Conservation (phyloP, 495 filamentous ascomycete genomes). For the Neurospora tetraspora region DNA sequence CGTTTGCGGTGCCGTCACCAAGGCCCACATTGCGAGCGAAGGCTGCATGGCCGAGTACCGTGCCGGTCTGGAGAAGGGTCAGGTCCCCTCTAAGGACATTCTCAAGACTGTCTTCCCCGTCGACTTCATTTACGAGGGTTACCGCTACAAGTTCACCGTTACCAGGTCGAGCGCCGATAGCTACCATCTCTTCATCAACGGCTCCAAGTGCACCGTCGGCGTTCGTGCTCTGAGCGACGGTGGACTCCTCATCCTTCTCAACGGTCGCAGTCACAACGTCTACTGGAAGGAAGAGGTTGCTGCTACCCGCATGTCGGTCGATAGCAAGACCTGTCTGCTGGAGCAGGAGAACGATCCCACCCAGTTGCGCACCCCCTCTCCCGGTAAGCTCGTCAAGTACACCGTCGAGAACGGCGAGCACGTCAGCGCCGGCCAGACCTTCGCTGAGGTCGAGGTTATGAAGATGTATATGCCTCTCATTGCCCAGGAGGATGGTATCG, state of each 20-base stretch:
- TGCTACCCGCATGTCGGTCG: conserved; percentile 89
- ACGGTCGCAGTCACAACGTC: conserved; percentile 88
- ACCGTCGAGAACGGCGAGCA: conserved; percentile 95
- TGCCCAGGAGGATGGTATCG: conserved; percentile 92
- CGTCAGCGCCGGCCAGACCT: conserved; percentile 84
- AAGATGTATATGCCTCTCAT: conserved; percentile 99
- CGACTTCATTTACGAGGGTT: conserved; percentile 97
- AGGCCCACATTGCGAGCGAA: conserved; percentile 89
- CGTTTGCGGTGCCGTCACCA: conserved; percentile 88
- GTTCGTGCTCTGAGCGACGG: conserved; percentile 89
- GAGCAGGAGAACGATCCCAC: conserved; percentile 99
- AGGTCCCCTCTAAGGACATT: conserved; percentile 91
- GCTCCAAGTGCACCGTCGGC: conserved; percentile 89
- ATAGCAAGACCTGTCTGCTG: conserved; percentile 93
- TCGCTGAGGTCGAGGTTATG: conserved; percentile 99
- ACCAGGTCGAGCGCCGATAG: conserved; percentile 87
- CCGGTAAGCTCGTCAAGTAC: conserved; percentile 98
- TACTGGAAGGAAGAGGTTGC: conserved; percentile 99
- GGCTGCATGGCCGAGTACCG: conserved; percentile 77
- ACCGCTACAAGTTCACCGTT: conserved; percentile 96
- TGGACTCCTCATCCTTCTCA: conserved; percentile 83
- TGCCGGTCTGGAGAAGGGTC: conserved; percentile 86
- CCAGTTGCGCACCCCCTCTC: conserved; percentile 86
- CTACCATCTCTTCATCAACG: conserved; percentile 98
- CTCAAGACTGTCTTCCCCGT: conserved; percentile 96